A percentile compares a stretch with the other conserved stretches of the same genome.
Evolutionary conservation across 73 alveolate genomes (phyloP).

Genomic region (Tetrahymena elliotti): DNA sequence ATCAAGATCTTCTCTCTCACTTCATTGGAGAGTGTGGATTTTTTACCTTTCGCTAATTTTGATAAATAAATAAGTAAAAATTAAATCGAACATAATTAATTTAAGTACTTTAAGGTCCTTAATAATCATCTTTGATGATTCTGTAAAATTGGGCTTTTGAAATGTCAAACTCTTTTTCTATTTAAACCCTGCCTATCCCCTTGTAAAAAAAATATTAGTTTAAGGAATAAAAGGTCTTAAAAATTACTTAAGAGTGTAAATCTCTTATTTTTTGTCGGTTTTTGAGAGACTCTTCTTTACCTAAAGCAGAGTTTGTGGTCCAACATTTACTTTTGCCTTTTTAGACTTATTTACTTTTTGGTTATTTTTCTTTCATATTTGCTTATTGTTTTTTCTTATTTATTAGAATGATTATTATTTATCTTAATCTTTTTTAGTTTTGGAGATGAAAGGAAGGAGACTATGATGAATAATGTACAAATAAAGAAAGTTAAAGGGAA

Average conservation of each 20-base stretch:
- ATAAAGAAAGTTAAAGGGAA: no score
- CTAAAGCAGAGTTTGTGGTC: neutral
- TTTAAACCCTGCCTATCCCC: no score
- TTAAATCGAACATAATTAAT: no score
- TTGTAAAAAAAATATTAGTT: no score
- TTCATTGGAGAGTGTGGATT: no score
- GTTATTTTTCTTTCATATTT: neutral
- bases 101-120: neutral
- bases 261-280: neutral
- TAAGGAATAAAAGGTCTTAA: no score
- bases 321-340: neutral
- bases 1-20: no score
- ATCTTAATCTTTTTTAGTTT: neutral
- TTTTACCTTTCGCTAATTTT: neutral
- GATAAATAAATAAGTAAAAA: no score
- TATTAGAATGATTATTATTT: no score
- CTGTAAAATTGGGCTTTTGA: neutral
- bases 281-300: neutral
- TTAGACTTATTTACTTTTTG: neutral
- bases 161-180: neutral
- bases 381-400: no score
- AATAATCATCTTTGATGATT: neutral
- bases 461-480: no score
- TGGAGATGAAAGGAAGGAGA: neutral
- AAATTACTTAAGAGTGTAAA: no score